Evolutionary conservation across 2,329 filamentous ascomycete species (phyloP), one percentile per base, ranked within the genome.

Genomic region (Fusarium citri): DNA sequence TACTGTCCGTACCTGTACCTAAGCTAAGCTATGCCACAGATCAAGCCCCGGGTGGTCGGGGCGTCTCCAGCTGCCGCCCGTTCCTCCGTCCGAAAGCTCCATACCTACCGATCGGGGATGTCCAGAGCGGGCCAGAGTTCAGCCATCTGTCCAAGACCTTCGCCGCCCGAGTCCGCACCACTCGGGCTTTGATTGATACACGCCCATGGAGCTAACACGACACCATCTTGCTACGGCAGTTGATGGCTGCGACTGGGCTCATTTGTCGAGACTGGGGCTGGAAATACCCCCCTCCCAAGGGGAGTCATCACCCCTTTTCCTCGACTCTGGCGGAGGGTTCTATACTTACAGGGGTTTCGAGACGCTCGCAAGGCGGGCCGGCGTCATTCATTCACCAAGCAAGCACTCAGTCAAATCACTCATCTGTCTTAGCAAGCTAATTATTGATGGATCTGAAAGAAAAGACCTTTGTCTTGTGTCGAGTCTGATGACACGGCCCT

Each of bases 41-140:
- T 68, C 68, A 68, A 68, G 66, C 51, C 59, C 67, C 72, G 65
- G 68, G 63, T 67, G 62, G 70, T 69, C 71, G 70, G 66, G 57
- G 61, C 59, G 46, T 66, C 66, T 69, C 61, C 61, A 74, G 66
- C 48, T 59, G 58, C 59, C 69, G 68, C 55, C 73, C 72, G 73
- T 65, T 73, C 72, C 73, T 75, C 73, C 73, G 73, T 62, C 73
- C 72, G 62, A 74, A 41, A 55, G 66, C 66, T 59, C 73, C 73
- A 74, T 72, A 69, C 69, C 66, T 71, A 75, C 73, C 74, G 74
- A 73, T 76, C 74, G 74, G 74, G 62, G 66, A 72, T 65, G 64
- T 58, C 55, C 57, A 73, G 58, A 68, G 72, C 69, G 72, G 74
- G 64, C 58, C 66, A 76, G 60, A 71, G 72, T 76, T 76, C 74